phyloP scores from a whole-genome alignment of 805 yeast species.

The Sungouiella thailandica region DNA sequence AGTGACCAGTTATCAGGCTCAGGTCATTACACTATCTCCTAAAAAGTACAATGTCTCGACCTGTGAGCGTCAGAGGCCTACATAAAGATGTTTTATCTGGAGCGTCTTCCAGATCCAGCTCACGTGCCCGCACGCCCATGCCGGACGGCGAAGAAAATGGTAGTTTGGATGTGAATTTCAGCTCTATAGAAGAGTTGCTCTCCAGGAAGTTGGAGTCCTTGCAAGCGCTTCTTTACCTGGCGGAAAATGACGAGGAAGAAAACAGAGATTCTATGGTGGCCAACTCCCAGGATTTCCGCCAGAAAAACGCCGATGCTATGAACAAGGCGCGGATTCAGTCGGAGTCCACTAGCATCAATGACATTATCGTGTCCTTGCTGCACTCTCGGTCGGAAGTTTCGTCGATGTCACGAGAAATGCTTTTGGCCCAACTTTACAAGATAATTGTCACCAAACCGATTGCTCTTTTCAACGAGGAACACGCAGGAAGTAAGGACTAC shows the following conservation, averaged over 20 bases:
- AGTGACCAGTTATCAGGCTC: background rate
- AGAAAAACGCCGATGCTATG: slow-evolving; percentile 24
- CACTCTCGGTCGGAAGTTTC: slow-evolving; percentile 42
- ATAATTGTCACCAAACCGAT: slow-evolving; percentile 41
- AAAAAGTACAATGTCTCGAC: slow-evolving; percentile 7
- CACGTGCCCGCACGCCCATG: slow-evolving; percentile 33
- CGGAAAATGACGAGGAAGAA: slow-evolving; percentile 13
- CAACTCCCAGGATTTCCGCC: slow-evolving; percentile 19
- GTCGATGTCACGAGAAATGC: slow-evolving; percentile 42
- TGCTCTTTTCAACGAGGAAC: slow-evolving; percentile 30
- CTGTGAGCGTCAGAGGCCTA: slow-evolving; percentile 8
- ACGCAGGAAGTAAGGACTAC: slow-evolving; percentile 25
- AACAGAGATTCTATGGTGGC: slow-evolving; percentile 18
- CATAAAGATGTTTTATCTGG: slow-evolving; percentile 18
- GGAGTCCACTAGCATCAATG: slow-evolving; percentile 35
- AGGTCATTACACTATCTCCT: background rate
- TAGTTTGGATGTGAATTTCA: slow-evolving; percentile 29
- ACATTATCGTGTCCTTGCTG: slow-evolving; percentile 40
- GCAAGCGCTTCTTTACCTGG: slow-evolving; percentile 17
- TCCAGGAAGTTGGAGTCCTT: slow-evolving; percentile 27
- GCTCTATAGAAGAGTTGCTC: slow-evolving; percentile 31
- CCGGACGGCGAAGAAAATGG: slow-evolving; percentile 32
- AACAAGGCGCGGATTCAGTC: slow-evolving; percentile 34
- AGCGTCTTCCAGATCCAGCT: slow-evolving; percentile 27
- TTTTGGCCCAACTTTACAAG: slow-evolving; percentile 47